These are phyloP conservation scores for Coemansia sp. DNA, from an alignment of 192 early-diverging fungal genomes.

Conservation along the genomic window DNA sequence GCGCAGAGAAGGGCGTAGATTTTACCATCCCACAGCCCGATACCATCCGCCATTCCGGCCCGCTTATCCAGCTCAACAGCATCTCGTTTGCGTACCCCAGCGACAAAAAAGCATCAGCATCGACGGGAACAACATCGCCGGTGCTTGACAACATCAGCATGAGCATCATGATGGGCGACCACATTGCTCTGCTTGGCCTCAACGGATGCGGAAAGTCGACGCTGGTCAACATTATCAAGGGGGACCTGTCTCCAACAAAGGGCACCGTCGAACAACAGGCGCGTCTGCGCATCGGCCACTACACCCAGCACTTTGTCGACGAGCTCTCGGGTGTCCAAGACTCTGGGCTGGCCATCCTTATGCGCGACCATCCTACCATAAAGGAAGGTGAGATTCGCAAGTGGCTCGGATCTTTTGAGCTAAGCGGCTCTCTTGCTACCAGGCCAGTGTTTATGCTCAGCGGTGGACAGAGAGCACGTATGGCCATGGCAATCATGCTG, in stretches of 20 bases:
- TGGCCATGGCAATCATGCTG: conserved; percentile 70
- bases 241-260: conserved; percentile 55
- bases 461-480: conserved; percentile 80
- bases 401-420: conserved; percentile 74
- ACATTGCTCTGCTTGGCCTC: conserved; percentile 75
- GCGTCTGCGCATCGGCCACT: conserved; percentile 69
- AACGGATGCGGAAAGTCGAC: conserved; percentile 85
- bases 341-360: conserved; percentile 56
- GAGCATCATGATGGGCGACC: conserved; percentile 61
- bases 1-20: conserved; percentile 55
- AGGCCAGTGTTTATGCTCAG: conserved; percentile 61
- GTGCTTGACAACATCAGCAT: conserved; percentile 68
- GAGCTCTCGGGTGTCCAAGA: conserved; percentile 52
- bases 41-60: conserved; percentile 60
- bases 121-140: no score
- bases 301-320: conserved; percentile 82
- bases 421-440: conserved; percentile 61
- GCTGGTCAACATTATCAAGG: conserved; percentile 70
- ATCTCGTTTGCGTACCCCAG: conserved; percentile 44
- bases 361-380: conserved; percentile 31
- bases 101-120: conserved; percentile 5
- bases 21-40: conserved; percentile 69
- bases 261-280: conserved; percentile 65
- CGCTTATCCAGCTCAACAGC: conserved; percentile 63
- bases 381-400: conserved; percentile 63